These are phyloP conservation scores for Xylaria bambusicola DNA, from an alignment of 495 filamentous ascomycete genomes.

Conservation along the genomic window DNA sequence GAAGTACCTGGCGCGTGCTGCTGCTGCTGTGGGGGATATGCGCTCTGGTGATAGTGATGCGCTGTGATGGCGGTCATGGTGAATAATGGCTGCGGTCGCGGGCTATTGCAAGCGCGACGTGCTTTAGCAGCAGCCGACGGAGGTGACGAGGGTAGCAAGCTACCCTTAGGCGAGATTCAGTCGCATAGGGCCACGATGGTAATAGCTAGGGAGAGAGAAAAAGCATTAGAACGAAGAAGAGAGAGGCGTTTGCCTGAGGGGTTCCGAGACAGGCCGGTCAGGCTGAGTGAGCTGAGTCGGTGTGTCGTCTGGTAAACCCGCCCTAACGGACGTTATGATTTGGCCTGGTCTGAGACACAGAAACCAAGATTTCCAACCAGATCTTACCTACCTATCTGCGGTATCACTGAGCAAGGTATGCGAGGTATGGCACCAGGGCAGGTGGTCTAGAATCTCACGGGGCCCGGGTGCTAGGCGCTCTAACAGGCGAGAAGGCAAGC, in stretches of 20 bases:
- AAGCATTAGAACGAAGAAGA: neutral
- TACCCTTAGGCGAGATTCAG: neutral
- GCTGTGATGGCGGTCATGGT: slow-evolving; percentile 18
- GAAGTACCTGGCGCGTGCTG: neutral
- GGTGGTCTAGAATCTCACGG: neutral
- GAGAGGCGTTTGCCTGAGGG: neutral
- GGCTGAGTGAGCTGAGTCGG: slow-evolving; percentile 7
- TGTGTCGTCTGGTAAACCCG: too few species aligned
- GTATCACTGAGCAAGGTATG: too few species aligned
- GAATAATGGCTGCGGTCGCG: neutral
- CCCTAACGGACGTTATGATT: neutral
- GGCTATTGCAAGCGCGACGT: neutral
- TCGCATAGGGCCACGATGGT: slow-evolving; percentile 4
- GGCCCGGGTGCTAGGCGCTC: neutral
- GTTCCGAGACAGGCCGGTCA: neutral
- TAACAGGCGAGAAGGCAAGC: neutral
- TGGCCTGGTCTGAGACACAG: too few species aligned
- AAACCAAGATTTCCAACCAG: too few species aligned
- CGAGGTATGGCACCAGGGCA: neutral
- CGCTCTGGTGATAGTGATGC: slow-evolving; percentile 10
- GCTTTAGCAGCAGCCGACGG: neutral
- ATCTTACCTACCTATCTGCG: slow-evolving; percentile 5
- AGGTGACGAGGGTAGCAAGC: slow-evolving; percentile 6
- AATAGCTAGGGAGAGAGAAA: neutral
- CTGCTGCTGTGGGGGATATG: neutral